Base-by-base conservation (phyloP, 2,329 filamentous ascomycete species). In the Blastomyces percursus region DNA sequence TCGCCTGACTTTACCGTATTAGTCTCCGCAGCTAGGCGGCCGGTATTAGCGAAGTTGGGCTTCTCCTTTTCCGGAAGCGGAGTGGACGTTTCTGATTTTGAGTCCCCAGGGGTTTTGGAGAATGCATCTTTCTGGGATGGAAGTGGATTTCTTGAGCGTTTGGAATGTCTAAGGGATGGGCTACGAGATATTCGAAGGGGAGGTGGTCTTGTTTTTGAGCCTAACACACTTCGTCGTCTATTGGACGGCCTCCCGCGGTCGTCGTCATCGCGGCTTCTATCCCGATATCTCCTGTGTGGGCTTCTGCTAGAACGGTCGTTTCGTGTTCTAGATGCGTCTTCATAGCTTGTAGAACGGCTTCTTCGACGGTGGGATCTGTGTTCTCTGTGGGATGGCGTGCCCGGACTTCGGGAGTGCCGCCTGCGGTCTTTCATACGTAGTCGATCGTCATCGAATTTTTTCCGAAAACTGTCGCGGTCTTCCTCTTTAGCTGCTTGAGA, bases 11-110 rank as follows among this genome's bases (percentile, higher is more conserved):
- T 84, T 66, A 95, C 86, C 8, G 85, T 85, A 73, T 99, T 97
- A 60, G 91, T 91, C 66, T 91, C 91, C 54, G 91, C 90, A 2
- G 94, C 94, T 21, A 99, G 81, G 8, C 88, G 80, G 35, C 94
- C 94, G 0, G 91, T 91, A 42, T 81, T 84, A 24, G 83, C 84
- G 75, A 88, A 96, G 75, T 96, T 99, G 50, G 92, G 89, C 74
- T 91, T 92, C 73, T 97, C 87, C 71, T 94, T 74, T 27, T 72
- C 71, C 1, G 71, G 71, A 1, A 70, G 69, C 30, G 72, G 72
- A n/a, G 67, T 70, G 3, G 69, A 67, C 3, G 64, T 67, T 38
- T 72, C 66, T 38, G 65, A 66, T 62, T 38, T 66, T 19, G 66
- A 59, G 2, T 71, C 66, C 40, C 71, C 70, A 3, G 71, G 67